Evolutionary conservation across 192 early-diverging fungal species (phyloP).

Genomic region (Paraglomus brasilianum): DNA sequence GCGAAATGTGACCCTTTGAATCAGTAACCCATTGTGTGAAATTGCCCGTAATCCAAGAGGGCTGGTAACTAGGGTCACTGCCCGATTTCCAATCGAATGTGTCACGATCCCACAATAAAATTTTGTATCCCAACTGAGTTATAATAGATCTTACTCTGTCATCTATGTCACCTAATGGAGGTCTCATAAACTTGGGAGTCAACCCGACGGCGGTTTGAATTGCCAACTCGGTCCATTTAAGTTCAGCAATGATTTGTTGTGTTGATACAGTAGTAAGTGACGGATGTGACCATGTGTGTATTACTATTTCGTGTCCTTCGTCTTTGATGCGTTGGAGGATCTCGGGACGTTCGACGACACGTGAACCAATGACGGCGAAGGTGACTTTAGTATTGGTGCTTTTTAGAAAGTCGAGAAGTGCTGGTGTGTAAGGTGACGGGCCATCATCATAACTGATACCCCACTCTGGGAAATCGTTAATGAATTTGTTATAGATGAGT

Average conservation of each 20-base stretch:
- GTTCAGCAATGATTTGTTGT: conserved; percentile 53
- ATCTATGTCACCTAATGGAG: conserved; percentile 69
- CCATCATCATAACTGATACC: conserved; percentile 70
- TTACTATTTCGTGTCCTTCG: conserved; percentile 59
- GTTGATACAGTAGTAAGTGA: conserved; percentile 48
- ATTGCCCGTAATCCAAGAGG: conserved; percentile 15
- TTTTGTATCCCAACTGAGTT: conserved; percentile 49
- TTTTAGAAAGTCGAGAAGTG: conserved; percentile 47
- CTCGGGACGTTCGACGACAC: conserved; percentile 48
- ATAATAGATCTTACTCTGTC: conserved; percentile 68
- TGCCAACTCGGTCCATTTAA: conserved; percentile 54
- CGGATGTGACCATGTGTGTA: conserved; percentile 66
- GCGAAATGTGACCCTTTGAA: conserved; percentile 45
- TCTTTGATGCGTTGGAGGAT: conserved; percentile 35
- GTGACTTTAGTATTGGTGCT: conserved; percentile 52
- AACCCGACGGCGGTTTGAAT: conserved; percentile 55
- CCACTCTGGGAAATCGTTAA: conserved; percentile 33
- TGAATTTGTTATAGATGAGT: background rate
- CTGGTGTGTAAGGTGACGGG: conserved; percentile 47
- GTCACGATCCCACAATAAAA: conserved; percentile 39
- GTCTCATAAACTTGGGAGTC: conserved; percentile 59
- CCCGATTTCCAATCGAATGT: conserved; percentile 31
- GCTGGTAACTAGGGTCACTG: background rate
- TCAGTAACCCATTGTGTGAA: conserved; percentile 27
- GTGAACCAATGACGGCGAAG: conserved; percentile 64